Evolutionary conservation across 345 rosid genomes (phyloP).

Genomic region (Carallia brachiata): DNA sequence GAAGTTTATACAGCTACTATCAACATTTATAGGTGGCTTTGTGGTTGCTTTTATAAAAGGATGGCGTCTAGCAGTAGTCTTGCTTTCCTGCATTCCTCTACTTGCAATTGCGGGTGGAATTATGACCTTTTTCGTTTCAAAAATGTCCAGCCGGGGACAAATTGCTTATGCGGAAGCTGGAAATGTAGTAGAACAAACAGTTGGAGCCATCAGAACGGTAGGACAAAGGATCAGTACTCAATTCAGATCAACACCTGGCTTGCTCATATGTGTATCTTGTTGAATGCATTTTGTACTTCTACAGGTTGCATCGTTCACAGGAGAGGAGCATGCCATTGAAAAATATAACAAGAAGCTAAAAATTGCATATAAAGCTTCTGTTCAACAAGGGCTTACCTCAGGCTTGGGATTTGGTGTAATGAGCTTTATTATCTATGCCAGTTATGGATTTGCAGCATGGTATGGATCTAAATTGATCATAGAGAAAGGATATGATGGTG

Average conservation of each 20-base stretch:
- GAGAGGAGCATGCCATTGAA: slow-evolving; percentile 68
- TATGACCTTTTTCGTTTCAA: slow-evolving; percentile 55
- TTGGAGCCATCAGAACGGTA: slow-evolving; percentile 83
- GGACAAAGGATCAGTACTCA: slow-evolving; percentile 16
- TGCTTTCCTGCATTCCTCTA: slow-evolving; percentile 63
- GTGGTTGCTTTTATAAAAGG: slow-evolving; percentile 60
- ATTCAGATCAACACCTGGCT: background rate
- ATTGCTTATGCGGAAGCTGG: slow-evolving; percentile 87
- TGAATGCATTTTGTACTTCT: background rate
- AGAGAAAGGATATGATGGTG: slow-evolving; percentile 67
- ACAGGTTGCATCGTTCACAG: slow-evolving; percentile 85
- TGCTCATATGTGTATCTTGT: background rate
- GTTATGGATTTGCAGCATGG: slow-evolving; percentile 70
- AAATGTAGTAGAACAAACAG: slow-evolving; percentile 76
- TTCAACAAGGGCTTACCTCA: slow-evolving; percentile 65
- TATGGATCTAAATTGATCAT: slow-evolving; percentile 65
- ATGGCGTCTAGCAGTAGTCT: slow-evolving; percentile 48
- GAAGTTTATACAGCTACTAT: slow-evolving; percentile 56
- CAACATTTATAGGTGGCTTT: slow-evolving; percentile 72
- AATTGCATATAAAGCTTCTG: slow-evolving; percentile 51
- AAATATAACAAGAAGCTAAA: slow-evolving; percentile 57
- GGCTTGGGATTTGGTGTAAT: slow-evolving; percentile 66
- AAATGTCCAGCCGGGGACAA: slow-evolving; percentile 74
- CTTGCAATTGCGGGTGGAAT: slow-evolving; percentile 52
- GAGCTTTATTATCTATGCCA: slow-evolving; percentile 41